Evolutionary conservation across 2,329 filamentous ascomycete species (phyloP).

Genomic region (Venturia aucupariae): DNA sequence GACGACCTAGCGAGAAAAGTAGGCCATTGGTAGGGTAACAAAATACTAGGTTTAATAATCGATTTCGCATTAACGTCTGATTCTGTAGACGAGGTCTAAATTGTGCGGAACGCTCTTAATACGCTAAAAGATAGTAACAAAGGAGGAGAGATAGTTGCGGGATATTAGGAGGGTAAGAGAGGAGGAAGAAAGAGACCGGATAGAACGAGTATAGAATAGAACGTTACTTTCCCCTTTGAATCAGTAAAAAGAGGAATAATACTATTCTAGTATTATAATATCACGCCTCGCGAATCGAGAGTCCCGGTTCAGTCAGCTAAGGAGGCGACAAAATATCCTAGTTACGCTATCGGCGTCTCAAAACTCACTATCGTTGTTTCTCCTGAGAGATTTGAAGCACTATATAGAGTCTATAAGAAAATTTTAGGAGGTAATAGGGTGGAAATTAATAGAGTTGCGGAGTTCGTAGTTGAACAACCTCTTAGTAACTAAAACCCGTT

Average conservation of each 20-base stretch:
- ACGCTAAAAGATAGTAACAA: constrained; percentile 19
- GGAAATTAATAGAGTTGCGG: neutral
- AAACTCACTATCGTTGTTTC: constrained; percentile 21
- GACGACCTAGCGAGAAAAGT: constrained; percentile 22
- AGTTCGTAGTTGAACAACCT: neutral
- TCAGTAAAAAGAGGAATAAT: constrained; percentile 40
- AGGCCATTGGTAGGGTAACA: constrained; percentile 50
- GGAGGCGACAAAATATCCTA: constrained; percentile 39
- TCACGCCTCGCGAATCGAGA: constrained; percentile 46
- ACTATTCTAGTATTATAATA: constrained; percentile 53
- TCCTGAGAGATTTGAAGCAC: neutral
- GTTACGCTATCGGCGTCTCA: constrained; percentile 39
- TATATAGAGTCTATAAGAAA: neutral
- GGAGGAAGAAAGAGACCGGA: constrained; percentile 49
- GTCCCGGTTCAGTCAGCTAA: constrained; percentile 39
- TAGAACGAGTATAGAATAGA: constrained; percentile 50
- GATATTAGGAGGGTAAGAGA: constrained; percentile 40
- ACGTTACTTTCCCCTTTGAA: constrained; percentile 40
- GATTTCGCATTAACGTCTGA: constrained; percentile 50
- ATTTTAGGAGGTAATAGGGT: neutral
- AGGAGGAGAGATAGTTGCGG: constrained; percentile 20
- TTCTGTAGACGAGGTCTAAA: neutral
- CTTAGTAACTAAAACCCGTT: neutral
- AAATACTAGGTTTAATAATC: constrained; percentile 41
- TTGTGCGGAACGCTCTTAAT: neutral